Evolutionary conservation across 2,329 filamentous ascomycete genomes (phyloP).

Genomic region (Fusarium sp.): DNA sequence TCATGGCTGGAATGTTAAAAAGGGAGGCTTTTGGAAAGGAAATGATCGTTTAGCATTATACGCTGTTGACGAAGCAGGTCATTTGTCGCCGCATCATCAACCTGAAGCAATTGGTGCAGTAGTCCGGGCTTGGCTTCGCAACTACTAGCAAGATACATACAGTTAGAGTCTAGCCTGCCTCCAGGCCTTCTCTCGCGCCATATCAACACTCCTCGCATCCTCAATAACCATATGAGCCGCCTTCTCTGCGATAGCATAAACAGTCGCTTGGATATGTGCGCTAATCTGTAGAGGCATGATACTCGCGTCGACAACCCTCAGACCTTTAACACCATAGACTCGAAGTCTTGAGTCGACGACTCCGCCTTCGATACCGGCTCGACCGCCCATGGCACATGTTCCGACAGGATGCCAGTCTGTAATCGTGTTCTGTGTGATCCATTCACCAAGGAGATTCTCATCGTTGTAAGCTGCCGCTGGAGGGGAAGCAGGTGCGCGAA

Average conservation of each 20-base stretch:
- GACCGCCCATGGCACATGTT: conserved; percentile 51
- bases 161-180: conserved; percentile 10
- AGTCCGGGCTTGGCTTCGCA: conserved; percentile 16
- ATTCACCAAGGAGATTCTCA: conserved; percentile 36
- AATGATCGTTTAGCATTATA: conserved; percentile 21
- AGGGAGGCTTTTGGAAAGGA: conserved; percentile 29
- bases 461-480: conserved; percentile 31
- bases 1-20: background rate
- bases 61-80: conserved; percentile 30
- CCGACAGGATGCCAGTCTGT: conserved; percentile 56
- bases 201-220: conserved; percentile 12
- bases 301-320: conserved; percentile 49
- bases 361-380: conserved; percentile 46
- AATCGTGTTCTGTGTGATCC: conserved; percentile 48
- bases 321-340: conserved; percentile 47
- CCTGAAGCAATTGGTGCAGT: conserved; percentile 23
- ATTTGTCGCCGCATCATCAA: conserved; percentile 19
- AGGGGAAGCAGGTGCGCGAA: conserved; percentile 49
- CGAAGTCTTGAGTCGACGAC: conserved; percentile 48
- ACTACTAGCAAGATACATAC: background rate
- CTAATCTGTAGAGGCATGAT: conserved; percentile 48
- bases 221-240: conserved; percentile 45
- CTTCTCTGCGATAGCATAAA: conserved; percentile 54
- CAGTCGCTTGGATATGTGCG: conserved; percentile 50
- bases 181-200: background rate